Base-by-base conservation (phyloP, 73 alveolate species). In the Paramecium octaurelia region DNA sequence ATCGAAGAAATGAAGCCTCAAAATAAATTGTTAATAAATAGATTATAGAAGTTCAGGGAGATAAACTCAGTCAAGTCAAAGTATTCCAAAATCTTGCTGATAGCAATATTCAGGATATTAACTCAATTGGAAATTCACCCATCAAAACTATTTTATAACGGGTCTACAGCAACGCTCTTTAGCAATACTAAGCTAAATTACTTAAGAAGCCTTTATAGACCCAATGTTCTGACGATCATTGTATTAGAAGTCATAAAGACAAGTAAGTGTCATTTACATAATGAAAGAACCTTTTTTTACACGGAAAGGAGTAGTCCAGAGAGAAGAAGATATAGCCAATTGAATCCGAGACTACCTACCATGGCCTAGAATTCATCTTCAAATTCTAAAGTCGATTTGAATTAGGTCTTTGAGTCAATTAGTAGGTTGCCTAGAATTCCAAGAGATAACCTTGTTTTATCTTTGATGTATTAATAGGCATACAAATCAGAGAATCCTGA, bases 381-480 rank as follows among this genome's bases (percentile, higher is more conserved):
- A 21, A 21, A 24, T 59, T 29, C 77, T 24, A 59, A 59, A 59
- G 36, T 29, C 2, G 40, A 59, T 59, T 29, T 12, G 21, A 59
- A 59, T 59, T 59, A 59, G 40, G 31, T 27, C 11, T 70, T 70
- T 31, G 86, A 70, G 11, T 70, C 86, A 3, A 70, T 70, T 10
- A 70, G 58, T 29, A 27, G 23, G 31, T 70, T 70, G 18, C 86
- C 86, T 23, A 70, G 57, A 34, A 38, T 70, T 31, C 86, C 86
- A 31, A 70, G 86, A 70, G 86, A 70, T 27, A 70, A 70, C 16
- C 57, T 70, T 9, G 86, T 70, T 6, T 70, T 70, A 70, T 70
- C 86, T 10, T 38, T 70, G 31, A 70, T 70, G 86, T 70, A 70
- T n/a, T 70, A 70, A 70, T 70, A 70, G 16, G 86, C 86, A 9